These are phyloP conservation scores for Pyricularia sp. DNA, from an alignment of 2,329 filamentous ascomycete genomes.

Conservation along the genomic window DNA sequence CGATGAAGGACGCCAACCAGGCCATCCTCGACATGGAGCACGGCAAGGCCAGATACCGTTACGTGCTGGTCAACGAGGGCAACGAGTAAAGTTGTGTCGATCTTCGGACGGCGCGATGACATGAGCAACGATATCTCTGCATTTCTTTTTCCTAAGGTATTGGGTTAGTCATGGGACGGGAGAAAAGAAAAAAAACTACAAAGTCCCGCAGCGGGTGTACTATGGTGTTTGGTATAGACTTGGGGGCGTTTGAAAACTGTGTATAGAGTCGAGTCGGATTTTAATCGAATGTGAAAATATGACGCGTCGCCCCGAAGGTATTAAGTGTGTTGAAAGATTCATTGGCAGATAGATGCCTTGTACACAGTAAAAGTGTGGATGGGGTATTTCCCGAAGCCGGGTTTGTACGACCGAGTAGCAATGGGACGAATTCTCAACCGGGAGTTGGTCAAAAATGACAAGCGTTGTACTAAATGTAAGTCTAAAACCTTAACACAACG, in stretches of 20 bases:
- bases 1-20: conserved; percentile 49
- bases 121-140: background rate
- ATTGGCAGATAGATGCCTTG: too few species aligned
- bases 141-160: background rate
- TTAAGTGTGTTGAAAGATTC: background rate
- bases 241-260: background rate
- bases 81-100: background rate
- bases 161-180: background rate
- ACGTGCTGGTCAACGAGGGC: conserved; percentile 32
- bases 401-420: too few species aligned
- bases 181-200: background rate
- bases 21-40: conserved; percentile 46
- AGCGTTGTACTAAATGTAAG: too few species aligned
- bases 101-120: background rate
- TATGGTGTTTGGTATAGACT: background rate
- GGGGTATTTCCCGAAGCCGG: too few species aligned
- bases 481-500: too few species aligned
- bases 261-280: background rate
- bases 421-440: too few species aligned
- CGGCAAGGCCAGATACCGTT: conserved; percentile 43
- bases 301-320: background rate
- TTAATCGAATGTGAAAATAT: background rate
- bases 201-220: background rate
- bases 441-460: too few species aligned
- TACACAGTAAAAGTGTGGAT: too few species aligned